Evolutionary conservation across 768 basidiomycete genomes (phyloP), one percentile per base, ranked within the genome.

Genomic region (Hydnomerulius pinastri): DNA sequence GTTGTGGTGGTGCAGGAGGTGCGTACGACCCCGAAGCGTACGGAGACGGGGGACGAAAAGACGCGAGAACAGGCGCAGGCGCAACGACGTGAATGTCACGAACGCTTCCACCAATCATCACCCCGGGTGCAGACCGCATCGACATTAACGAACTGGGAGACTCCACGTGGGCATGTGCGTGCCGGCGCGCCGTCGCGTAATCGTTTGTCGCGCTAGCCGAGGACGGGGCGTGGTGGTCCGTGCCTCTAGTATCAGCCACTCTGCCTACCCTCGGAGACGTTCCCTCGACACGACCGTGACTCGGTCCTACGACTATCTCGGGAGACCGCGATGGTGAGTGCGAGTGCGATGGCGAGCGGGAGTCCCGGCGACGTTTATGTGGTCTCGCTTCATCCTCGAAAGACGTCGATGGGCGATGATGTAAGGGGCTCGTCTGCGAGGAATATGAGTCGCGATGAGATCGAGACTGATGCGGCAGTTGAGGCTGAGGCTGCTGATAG

Each of bases 101-200:
- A n/a, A n/a, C n/a, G 45, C 30, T 46, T 49, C 28, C n/a, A 7
- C 23, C 41, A 7, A 4, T 6, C 51, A 51, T 39, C 39, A 35
- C 35, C 7, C 36, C 25, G 12, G 45, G 48, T 25, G 51, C 37
- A 30, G 53, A 28, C 13, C 52, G 10, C 5, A 33, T 33, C 32
- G 32, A n/a, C 32, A n/a, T n/a, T 13, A 33, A 33, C 32, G 12
- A 33, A 33, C 32, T 13, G 6, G 32, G 53, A n/a, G 50, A 32
- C 10, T 64, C 54, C 36, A 46, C 43, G 45, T 56, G 40, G 54
- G 30, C 42, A 3, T 35, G 33, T 35, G n/a, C 33, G 33, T 35
- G 61, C 21, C 36, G 60, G 48, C 57, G 63, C 51, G 57, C 61
- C 51, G 54, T 57, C 54, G 61, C 52, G 55, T 63, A 63, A 50